Conservation (phyloP, 768 basidiomycete genomes). For the Russula compacta region DNA sequence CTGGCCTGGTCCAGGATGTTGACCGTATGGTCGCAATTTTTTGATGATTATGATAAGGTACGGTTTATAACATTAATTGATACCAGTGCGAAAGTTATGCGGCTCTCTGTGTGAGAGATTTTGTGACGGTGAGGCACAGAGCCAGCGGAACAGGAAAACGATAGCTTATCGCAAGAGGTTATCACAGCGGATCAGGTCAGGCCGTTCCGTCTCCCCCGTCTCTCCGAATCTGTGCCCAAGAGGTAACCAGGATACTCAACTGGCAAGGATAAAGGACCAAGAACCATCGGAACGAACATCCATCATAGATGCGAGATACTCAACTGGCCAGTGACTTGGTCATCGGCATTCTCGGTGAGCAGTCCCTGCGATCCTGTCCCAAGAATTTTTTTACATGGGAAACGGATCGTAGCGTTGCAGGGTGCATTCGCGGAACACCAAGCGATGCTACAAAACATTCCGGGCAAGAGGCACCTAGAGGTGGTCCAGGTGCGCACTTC, state of each 20-base stretch:
- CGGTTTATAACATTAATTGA: too few relatives aligned
- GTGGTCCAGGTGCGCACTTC: conserved; percentile 59
- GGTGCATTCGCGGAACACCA: conserved; percentile 91
- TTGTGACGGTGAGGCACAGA: too few relatives aligned
- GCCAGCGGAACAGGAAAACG: too few relatives aligned
- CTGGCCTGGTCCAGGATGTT: too few relatives aligned
- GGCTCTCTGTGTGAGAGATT: too few relatives aligned
- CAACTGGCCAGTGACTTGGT: conserved; percentile 4
- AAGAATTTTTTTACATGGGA: not conserved
- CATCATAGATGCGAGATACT: conserved; percentile 16
- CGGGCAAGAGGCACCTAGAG: conserved; percentile 36
- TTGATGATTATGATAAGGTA: too few relatives aligned
- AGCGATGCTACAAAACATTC: conserved; percentile 50
- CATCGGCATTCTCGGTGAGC: conserved; percentile 19
- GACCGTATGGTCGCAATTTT: too few relatives aligned
- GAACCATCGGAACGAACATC: not conserved
- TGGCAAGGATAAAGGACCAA: not conserved
- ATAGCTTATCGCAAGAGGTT: too few relatives aligned
- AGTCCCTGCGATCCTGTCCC: too few relatives aligned
- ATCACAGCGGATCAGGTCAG: too few relatives aligned
- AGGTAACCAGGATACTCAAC: not conserved
- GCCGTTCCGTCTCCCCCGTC: too few relatives aligned
- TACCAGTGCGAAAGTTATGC: too few relatives aligned
- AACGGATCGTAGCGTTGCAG: conserved; percentile 60
- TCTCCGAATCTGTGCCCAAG: not conserved